phyloP scores from a whole-genome alignment of 1,284 basidiomycete species.

The Leccinum griseonigrum region DNA sequence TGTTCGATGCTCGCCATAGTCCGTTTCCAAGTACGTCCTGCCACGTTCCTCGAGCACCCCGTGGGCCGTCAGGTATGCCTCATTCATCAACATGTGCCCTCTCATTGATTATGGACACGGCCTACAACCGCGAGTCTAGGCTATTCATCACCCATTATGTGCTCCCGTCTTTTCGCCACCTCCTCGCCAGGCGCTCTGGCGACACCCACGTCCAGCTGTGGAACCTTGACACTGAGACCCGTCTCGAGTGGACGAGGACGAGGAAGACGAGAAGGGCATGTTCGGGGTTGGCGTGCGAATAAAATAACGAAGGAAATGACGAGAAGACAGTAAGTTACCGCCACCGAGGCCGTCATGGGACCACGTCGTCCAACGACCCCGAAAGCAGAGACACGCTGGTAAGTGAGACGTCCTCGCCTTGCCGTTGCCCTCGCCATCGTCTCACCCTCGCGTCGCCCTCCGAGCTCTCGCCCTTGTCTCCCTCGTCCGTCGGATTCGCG shows the following conservation, averaged over 20 bases:
- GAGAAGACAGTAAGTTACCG: too few relatives aligned
- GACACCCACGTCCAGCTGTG: constrained; percentile 93
- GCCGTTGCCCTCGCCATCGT: too few relatives aligned
- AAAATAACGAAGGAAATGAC: too few relatives aligned
- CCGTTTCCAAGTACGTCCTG: constrained; percentile 94
- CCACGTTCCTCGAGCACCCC: constrained; percentile 88
- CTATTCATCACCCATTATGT: constrained; percentile 88
- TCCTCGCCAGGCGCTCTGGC: constrained; percentile 93
- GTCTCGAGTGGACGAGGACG: constrained; percentile 86
- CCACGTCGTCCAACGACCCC: too few relatives aligned
- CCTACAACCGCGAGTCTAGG: constrained; percentile 44
- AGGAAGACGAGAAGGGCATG: too few relatives aligned
- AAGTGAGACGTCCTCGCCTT: too few relatives aligned
- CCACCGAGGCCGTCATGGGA: too few relatives aligned
- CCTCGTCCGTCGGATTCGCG: too few relatives aligned
- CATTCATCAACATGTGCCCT: not conserved
- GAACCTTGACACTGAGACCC: constrained; percentile 95
- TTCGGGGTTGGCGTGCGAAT: too few relatives aligned
- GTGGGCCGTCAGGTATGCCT: constrained; percentile 61
- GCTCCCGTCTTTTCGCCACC: constrained; percentile 91
- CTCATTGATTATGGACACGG: not conserved
- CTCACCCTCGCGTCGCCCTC: too few relatives aligned
- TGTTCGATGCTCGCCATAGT: constrained; percentile 90
- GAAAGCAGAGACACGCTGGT: too few relatives aligned
- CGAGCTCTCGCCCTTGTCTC: too few relatives aligned